Evolutionary conservation across 768 basidiomycete species (phyloP), one percentile per base, ranked within the genome.

Genomic region (Suillus subluteus): DNA sequence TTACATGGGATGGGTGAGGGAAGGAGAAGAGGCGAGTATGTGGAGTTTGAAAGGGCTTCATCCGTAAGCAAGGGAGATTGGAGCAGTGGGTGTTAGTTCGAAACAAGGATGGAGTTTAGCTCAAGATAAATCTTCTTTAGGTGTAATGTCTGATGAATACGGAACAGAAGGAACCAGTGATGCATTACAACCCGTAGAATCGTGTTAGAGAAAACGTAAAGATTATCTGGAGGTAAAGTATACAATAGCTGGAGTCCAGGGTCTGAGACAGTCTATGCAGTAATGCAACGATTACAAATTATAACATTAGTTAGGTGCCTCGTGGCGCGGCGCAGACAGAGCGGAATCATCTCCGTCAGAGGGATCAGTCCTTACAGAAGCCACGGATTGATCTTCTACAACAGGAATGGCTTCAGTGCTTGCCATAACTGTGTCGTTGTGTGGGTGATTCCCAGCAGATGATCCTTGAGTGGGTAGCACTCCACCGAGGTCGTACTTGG

Each of bases 401-500:
- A 7, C 11, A 43, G 59, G 40, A 12, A 15, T 21, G 3, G 18
- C 41, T 43, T 21, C 59, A 13, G 59, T 44, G 26, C 4, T 41
- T 43, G 18, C 59, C 6, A 21, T 30, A 32, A 61, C 18, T 21
- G 41, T 13, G 12, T 21, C 3, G 12, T 43, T 18, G 16, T 9
- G 26, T 43, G 41, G 11, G 41, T 61, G 6, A 61, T 18, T 21
- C 30, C 6, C 43, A 30, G 18, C 11, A 6, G 26, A 26, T 43
- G 40, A 12, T 43, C 18, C 41, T 30, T 43, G 41, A 62, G 67
- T 37, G 21, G 26, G 55, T 6, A 30, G 26, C 26, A 52, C 16
- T 11, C 50, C 56, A 35, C 44, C 30, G 30, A 80, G 81, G 0
- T 72, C 44, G 69, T 86, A 86, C 64, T 80, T 83, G 35, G 85